phyloP scores from a whole-genome alignment of 495 filamentous ascomycete genomes.

The Penicillium alfredii region DNA sequence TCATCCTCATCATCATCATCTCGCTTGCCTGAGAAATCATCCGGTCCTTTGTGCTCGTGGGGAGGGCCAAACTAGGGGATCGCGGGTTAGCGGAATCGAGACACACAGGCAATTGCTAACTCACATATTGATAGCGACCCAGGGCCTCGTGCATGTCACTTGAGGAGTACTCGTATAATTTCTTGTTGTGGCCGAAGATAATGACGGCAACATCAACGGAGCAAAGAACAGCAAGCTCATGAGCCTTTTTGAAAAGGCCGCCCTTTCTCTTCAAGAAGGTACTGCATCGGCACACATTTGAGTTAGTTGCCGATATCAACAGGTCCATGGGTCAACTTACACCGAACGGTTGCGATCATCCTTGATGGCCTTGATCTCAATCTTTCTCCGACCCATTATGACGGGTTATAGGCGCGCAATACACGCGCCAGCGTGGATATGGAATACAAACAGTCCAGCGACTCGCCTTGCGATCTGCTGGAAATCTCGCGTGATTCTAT shows the following conservation, averaged over 20 bases:
- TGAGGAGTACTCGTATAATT: constrained; percentile 95
- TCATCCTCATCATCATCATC: constrained; percentile 87
- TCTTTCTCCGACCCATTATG: constrained; percentile 68
- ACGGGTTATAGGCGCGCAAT: constrained; percentile 10
- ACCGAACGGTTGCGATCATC: constrained; percentile 98
- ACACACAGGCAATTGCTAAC: constrained; percentile 28
- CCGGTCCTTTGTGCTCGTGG: constrained; percentile 93
- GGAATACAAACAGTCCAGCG: not conserved
- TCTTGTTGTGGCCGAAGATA: constrained; percentile 97
- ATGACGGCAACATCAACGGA: constrained; percentile 98
- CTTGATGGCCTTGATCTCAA: constrained; percentile 99
- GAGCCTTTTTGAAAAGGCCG: constrained; percentile 98
- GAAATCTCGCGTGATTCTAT: constrained; percentile 2
- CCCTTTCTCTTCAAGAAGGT: constrained; percentile 98
- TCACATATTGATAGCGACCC: constrained; percentile 79
- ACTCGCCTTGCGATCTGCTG: constrained; percentile 1
- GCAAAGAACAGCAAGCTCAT: constrained; percentile 95
- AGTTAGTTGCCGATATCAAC: constrained; percentile 2
- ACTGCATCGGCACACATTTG: constrained; percentile 36
- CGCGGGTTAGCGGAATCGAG: constrained; percentile 1
- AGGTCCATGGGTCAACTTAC: constrained; percentile 51
- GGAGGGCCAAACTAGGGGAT: constrained; percentile 70
- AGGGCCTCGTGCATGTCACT: constrained; percentile 87
- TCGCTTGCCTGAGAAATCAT: constrained; percentile 81
- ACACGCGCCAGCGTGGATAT: constrained; percentile 4